A percentile compares a stretch with the other conserved stretches of the same genome.
Evolutionary conservation across 202 grass and related monocot species (phyloP).

Genomic region (Elaeis oleifera): DNA sequence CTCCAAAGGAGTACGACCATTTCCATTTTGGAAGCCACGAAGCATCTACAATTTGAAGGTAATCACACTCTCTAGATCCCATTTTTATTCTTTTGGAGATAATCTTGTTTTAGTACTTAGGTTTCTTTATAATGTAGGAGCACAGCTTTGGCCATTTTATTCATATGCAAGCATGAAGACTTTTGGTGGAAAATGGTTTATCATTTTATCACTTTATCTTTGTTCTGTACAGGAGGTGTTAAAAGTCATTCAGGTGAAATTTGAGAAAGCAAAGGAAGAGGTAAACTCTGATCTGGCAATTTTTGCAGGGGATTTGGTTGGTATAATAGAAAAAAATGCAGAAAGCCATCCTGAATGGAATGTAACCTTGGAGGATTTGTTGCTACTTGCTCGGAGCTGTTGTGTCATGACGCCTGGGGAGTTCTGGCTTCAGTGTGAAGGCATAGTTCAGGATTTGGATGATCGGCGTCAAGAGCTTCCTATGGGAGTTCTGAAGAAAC

Average conservation of each 20-base stretch:
- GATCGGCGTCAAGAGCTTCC: slow-evolving; percentile 84
- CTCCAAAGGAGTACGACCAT: slow-evolving; percentile 96
- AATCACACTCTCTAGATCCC: slow-evolving; percentile 9
- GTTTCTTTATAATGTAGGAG: neutral
- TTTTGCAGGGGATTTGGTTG: slow-evolving; percentile 91
- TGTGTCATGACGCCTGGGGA: slow-evolving; percentile 88
- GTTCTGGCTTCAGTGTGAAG: slow-evolving; percentile 99
- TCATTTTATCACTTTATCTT: slow-evolving; percentile 9
- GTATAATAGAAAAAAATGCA: slow-evolving; percentile 90
- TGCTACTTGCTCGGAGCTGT: slow-evolving; percentile 97
- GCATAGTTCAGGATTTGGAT: slow-evolving; percentile 97
- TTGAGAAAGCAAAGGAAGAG: slow-evolving; percentile 99
- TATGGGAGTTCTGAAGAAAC: slow-evolving; percentile 89
- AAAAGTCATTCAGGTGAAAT: slow-evolving; percentile 86
- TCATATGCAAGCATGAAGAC: slow-evolving; percentile 10
- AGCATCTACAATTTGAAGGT: slow-evolving; percentile 94
- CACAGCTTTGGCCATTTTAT: neutral
- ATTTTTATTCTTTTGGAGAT: neutral
- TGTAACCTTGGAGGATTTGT: slow-evolving; percentile 90
- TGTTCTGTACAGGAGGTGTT: slow-evolving; percentile 76
- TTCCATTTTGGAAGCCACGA: slow-evolving; percentile 91
- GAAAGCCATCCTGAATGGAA: slow-evolving; percentile 96
- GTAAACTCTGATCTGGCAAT: slow-evolving; percentile 91
- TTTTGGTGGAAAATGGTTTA: slow-evolving; percentile 11
- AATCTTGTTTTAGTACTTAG: neutral